Evolutionary conservation across 2,329 filamentous ascomycete genomes (phyloP), one percentile per base, ranked within the genome.

Genomic region (Incumbomyces lentus): DNA sequence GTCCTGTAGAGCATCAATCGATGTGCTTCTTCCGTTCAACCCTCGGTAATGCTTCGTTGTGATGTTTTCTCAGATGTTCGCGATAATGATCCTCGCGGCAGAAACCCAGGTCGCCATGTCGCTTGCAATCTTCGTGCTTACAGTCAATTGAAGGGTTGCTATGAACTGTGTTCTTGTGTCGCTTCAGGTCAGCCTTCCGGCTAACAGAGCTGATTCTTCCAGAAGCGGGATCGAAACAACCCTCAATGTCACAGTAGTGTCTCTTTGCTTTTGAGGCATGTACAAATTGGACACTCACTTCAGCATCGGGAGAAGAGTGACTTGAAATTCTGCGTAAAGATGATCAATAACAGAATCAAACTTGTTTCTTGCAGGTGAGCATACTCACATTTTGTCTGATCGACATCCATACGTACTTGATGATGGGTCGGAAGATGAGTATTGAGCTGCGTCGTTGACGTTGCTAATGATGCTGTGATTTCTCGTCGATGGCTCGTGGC

Each of bases 11-110:
- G 8, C 4, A 8, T 26, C 22, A 26, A 26, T 26, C 8, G 22
- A 26, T 26, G 8, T 8, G 4, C 22, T 26, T 26, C 22, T 26
- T 26, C 22, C 22, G 22, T 26, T 26, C 22, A 5, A 8, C 8
- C 22, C 22, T 26, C 5, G 66, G 64, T 14, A 71, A 58, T 30
- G 72, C 64, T 38, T 69, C 59, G 46, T 71, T 67, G 56, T 80
- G 77, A 49, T 71, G 76, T 36, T 73, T 73, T 44, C 76, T 64
- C 44, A 74, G 58, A 58, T 81, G 77, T 55, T 79, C 77, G 33
- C 66, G 67, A 34, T 78, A 63, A 55, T 80, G 76, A 55, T 81
- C 77, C 44, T 69, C 65, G 5, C 76, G 66, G 3, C 72, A 71
- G 55, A 79, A 80, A 1, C 75, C 76, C 49, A 67, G 62, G 34